Base-by-base conservation (phyloP, 495 filamentous ascomycete genomes). In the Neurospora sp. region DNA sequence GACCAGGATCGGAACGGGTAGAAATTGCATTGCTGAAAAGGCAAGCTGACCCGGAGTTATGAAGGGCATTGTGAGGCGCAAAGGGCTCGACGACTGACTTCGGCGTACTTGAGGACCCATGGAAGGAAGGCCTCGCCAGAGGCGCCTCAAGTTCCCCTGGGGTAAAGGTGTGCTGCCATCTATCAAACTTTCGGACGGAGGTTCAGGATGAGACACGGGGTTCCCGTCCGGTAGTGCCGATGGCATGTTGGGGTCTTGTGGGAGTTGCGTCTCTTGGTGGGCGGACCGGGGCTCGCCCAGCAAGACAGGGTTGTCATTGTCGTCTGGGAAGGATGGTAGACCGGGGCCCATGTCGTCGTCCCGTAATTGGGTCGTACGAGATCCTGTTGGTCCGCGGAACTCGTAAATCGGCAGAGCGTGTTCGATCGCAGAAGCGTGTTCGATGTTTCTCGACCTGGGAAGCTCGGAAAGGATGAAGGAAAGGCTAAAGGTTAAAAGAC, bases 1-100 rank as follows among this genome's bases (percentile, higher is more conserved):
- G 2, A 92, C 87, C 23, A 93, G 76, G 23, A 92, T 76, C 3
- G 91, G 91, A 31, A 90, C 88, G 1, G 91, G 91, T 18, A 92
- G 84, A 75, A 91, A 91, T 78, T 92, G 89, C 77, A 92, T 80
- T 3, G 90, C 87, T 2, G 89, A 85, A 72, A 92, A 86, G 11
- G 91, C 88, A 20, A 89, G 78, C 70, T 86, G 83, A 16, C 82
- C 81, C 0, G 81, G 82, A 0, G 82, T 81, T 41, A 82, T 79
- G 59, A 72, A 78, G 1, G 82, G 82, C 78, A 83, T 82, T 1
- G 78, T 39, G 7, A 85, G 69, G 27, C 80, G 81, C 42, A 84
- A 75, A 8, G 83, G 81, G 73, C 83, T 83, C 4, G 78, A 59
- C 2, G 79, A 79, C 40, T 75, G 72, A 8, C 75, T 76, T 70